Conservation (phyloP, 768 basidiomycete species). For the Boletus tylopilopsis region DNA sequence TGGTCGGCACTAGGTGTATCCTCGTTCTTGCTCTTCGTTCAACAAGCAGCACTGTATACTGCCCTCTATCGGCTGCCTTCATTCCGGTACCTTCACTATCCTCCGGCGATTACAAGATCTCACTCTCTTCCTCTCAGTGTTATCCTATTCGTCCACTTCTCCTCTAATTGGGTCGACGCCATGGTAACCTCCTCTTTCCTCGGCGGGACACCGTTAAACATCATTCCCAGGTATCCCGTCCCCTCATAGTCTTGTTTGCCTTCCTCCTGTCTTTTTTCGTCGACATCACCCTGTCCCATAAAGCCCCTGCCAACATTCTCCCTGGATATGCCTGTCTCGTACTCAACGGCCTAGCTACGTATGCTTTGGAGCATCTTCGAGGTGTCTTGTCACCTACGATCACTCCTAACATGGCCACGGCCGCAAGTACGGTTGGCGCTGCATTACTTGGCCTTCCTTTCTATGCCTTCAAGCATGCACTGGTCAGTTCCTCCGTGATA, state of each 20-base stretch:
- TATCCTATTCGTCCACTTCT: constrained; percentile 66
- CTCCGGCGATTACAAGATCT: background rate
- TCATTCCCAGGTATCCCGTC: constrained; percentile 45
- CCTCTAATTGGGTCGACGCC: constrained; percentile 60
- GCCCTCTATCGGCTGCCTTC: constrained; percentile 68
- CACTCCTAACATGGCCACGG: constrained; percentile 52
- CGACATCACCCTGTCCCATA: constrained; percentile 45
- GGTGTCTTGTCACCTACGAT: constrained; percentile 55
- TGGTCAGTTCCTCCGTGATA: constrained; percentile 42
- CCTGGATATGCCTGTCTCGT: constrained; percentile 68
- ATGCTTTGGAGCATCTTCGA: constrained; percentile 59
- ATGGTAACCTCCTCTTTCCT: constrained; percentile 49
- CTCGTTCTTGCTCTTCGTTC: constrained; percentile 64
- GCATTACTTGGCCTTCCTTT: constrained; percentile 60
- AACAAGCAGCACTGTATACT: constrained; percentile 62
- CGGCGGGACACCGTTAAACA: constrained; percentile 18
- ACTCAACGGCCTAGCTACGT: constrained; percentile 56
- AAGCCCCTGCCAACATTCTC: constrained; percentile 37
- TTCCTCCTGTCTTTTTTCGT: constrained; percentile 53
- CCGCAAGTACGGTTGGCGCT: constrained; percentile 58
- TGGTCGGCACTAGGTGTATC: constrained; percentile 70
- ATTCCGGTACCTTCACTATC: constrained; percentile 47
- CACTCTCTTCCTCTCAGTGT: constrained; percentile 43
- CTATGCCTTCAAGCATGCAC: constrained; percentile 54
- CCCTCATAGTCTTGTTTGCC: constrained; percentile 43